Conservation (phyloP, 495 filamentous ascomycete genomes). For the Aspergillus heteromorphus region DNA sequence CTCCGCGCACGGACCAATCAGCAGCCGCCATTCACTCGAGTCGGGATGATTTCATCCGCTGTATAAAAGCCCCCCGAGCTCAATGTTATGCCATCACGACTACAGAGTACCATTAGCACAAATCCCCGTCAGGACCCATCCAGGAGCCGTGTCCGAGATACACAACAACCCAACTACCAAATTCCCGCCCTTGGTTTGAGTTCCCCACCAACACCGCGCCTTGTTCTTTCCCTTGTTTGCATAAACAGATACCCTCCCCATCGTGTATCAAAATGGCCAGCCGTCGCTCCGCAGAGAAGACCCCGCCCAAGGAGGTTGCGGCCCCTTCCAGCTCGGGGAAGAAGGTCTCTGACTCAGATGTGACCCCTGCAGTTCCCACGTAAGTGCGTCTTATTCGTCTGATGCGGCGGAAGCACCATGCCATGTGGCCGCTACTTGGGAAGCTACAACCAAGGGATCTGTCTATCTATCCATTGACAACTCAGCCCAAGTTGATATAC, state of each 20-base stretch:
- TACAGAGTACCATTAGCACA: not conserved
- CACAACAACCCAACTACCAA: no score
- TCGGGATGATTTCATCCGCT: not conserved
- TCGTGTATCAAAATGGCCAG: slow-evolving; percentile 25
- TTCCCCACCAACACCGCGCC: not conserved
- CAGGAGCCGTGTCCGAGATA: not conserved
- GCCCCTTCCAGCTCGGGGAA: slow-evolving; percentile 21
- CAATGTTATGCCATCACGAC: not conserved
- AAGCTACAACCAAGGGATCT: no score
- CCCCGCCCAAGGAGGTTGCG: slow-evolving; percentile 26
- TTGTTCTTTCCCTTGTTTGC: not conserved
- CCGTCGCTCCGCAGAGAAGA: slow-evolving; percentile 29
- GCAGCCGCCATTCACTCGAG: not conserved
- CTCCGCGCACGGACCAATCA: slow-evolving; percentile 1
- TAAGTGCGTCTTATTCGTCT: slow-evolving; percentile 36
- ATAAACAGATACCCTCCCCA: not conserved
- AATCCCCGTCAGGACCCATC: not conserved
- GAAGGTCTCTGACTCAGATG: slow-evolving; percentile 31
- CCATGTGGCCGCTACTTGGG: slow-evolving; percentile 5
- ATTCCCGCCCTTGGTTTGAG: no score
- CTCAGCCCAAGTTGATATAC: no score
- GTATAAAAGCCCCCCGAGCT: not conserved
- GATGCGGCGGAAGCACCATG: not conserved
- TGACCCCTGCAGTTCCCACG: slow-evolving; percentile 67
- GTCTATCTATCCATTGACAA: not conserved